Evolutionary conservation across 805 yeast species (phyloP).

Genomic region (Candida oleophila): DNA sequence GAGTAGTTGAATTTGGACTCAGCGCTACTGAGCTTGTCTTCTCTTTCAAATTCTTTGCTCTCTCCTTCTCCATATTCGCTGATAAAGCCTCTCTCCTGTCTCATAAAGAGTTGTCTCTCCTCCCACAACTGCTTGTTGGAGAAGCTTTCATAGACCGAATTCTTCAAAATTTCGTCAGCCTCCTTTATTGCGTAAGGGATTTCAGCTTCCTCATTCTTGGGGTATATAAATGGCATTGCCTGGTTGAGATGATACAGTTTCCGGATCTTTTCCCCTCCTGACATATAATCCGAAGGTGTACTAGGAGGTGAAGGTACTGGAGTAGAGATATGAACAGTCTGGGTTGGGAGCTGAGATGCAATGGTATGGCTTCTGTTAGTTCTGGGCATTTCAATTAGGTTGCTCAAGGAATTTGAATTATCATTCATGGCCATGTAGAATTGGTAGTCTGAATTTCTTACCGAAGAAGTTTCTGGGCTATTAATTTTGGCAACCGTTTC

Average conservation of each 20-base stretch:
- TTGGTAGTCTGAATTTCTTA: constrained; percentile 18
- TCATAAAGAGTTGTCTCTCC: constrained; percentile 69
- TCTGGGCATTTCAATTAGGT: constrained; percentile 57
- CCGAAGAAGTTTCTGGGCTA: constrained; percentile 19
- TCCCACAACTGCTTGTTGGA: constrained; percentile 69
- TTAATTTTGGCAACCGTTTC: constrained; percentile 11
- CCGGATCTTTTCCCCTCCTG: constrained; percentile 49
- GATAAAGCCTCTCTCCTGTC: constrained; percentile 61
- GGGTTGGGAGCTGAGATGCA: constrained; percentile 48
- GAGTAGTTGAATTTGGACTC: constrained; percentile 27
- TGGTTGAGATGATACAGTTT: constrained; percentile 64
- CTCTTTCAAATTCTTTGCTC: not conserved
- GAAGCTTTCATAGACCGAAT: constrained; percentile 63
- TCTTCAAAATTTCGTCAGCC: constrained; percentile 66
- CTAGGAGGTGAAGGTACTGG: constrained; percentile 83
- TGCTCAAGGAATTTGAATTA: constrained; percentile 55
- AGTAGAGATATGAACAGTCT: constrained; percentile 72
- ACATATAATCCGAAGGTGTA: constrained; percentile 43
- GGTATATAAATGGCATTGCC: constrained; percentile 66
- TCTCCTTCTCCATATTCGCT: constrained; percentile 18
- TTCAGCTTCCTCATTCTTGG: constrained; percentile 38
- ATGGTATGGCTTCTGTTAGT: constrained; percentile 46
- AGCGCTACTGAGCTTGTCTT: constrained; percentile 2
- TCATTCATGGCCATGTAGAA: constrained; percentile 39
- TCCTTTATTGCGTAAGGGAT: constrained; percentile 78